Evolutionary conservation across 2,329 filamentous ascomycete genomes (phyloP).

Genomic region (Cordyceps javanica): DNA sequence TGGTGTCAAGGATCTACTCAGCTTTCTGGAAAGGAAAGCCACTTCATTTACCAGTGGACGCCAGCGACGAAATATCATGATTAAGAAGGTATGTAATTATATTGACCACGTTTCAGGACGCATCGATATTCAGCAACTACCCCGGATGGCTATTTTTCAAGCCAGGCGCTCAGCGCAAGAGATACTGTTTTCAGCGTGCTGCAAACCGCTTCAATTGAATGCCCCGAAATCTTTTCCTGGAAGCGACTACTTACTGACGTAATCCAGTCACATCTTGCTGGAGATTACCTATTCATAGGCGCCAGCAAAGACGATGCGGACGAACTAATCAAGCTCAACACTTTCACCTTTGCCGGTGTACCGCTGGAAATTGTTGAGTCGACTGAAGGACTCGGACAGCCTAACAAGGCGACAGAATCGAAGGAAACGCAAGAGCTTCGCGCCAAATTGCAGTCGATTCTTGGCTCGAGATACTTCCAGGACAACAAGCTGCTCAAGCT

Average conservation of each 20-base stretch:
- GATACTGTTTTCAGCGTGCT: conserved; percentile 37
- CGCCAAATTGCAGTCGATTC: conserved; percentile 61
- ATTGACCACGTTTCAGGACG: conserved; percentile 27
- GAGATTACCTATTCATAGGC: conserved; percentile 63
- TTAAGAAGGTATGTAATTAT: conserved; percentile 68
- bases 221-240: not conserved
- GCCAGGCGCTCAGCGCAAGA: conserved; percentile 35
- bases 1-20: conserved; percentile 57
- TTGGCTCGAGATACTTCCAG: conserved; percentile 67
- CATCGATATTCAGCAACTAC: conserved; percentile 41
- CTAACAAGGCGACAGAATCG: conserved; percentile 39
- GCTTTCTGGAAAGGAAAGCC: conserved; percentile 67
- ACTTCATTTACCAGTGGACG: conserved; percentile 42
- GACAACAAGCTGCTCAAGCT: conserved; percentile 74
- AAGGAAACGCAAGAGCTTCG: conserved; percentile 55
- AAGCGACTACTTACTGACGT: conserved; percentile 57
- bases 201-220: conserved; percentile 6
- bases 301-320: conserved; percentile 58
- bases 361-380: conserved; percentile 50
- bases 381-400: conserved; percentile 31
- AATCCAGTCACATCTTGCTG: conserved; percentile 62
- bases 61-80: conserved; percentile 48
- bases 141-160: conserved; percentile 3
- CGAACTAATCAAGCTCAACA: conserved; percentile 61
- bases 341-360: conserved; percentile 61